Percentiles rank a stretch among this genome's conserved stretches.
These are phyloP conservation scores for Choiromyces venosus DNA, from an alignment of 495 filamentous ascomycete species.

Conservation along the genomic window DNA sequence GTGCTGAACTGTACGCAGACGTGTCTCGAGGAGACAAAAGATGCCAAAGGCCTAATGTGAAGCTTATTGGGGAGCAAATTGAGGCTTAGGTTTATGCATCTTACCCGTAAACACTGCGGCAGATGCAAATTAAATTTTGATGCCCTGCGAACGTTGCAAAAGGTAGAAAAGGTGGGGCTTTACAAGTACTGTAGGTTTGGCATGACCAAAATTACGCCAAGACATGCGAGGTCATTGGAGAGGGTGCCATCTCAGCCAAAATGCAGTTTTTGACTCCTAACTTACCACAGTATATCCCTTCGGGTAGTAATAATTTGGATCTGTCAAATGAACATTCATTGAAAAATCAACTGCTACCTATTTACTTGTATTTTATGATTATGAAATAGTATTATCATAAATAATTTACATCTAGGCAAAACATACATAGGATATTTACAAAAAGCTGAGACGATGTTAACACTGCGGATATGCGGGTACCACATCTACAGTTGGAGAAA, in stretches of 20 bases:
- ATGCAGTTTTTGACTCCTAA: no score
- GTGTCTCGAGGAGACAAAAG: not conserved
- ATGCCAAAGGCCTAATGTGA: not conserved
- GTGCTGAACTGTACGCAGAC: not conserved
- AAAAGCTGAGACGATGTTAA: not conserved
- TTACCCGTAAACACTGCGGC: not conserved
- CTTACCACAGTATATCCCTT: no score
- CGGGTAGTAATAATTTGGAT: not conserved
- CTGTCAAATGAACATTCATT: not conserved
- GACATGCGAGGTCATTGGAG: not conserved
- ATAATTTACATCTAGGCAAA: not conserved
- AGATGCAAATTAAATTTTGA: not conserved
- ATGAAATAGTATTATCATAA: not conserved
- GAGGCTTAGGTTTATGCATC: not conserved
- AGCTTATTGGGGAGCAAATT: not conserved
- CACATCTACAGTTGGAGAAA: not conserved
- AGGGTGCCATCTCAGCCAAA: no score
- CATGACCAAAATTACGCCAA: not conserved
- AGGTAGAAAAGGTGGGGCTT: not conserved
- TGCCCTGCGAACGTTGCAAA: not conserved
- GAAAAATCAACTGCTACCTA: not conserved
- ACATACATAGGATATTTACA: not conserved
- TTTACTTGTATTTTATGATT: no score
- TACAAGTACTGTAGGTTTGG: not conserved
- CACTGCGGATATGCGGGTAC: not conserved